phyloP scores from a whole-genome alignment of 345 rosid genomes.

The Eucalyptus tenuipes region DNA sequence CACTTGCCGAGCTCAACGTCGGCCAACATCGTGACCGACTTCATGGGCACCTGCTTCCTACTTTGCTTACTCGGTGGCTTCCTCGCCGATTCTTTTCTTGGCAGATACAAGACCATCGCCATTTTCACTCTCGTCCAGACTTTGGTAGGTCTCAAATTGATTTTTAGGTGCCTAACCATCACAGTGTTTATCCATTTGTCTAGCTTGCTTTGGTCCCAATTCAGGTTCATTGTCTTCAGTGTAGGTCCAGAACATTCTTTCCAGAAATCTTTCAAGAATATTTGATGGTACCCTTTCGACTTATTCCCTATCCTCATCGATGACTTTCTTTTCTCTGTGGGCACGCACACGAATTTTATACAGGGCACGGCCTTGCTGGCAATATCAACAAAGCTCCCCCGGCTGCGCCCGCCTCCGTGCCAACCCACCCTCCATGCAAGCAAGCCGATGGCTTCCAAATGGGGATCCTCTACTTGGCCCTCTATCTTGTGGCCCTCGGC shows the following conservation, averaged over 20 bases:
- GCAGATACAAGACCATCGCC: conserved; percentile 19
- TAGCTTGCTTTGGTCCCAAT: background rate
- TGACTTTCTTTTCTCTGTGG: background rate
- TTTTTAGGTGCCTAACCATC: background rate
- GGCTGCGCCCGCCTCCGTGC: conserved; percentile 60
- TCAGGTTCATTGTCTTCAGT: background rate
- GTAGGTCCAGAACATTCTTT: background rate
- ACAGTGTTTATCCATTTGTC: background rate
- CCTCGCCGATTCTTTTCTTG: conserved; percentile 59
- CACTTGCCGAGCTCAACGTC: conserved; percentile 56
- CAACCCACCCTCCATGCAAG: conserved; percentile 20
- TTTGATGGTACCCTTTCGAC: background rate
- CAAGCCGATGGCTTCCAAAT: conserved; percentile 51
- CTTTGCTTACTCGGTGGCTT: conserved; percentile 67
- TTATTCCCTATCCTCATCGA: background rate
- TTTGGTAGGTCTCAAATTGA: background rate
- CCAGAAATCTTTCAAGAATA: background rate
- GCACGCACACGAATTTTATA: background rate
- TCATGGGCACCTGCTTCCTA: conserved; percentile 57
- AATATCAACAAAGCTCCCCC: conserved; percentile 39
- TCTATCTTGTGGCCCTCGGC: conserved; percentile 47
- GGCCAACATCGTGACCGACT: conserved; percentile 56
- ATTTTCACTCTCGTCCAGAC: background rate
- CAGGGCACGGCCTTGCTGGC: conserved; percentile 74
- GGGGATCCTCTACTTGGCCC: conserved; percentile 50